phyloP scores from a whole-genome alignment of 1,139 yeast genomes.

The Candida sp. region DNA sequence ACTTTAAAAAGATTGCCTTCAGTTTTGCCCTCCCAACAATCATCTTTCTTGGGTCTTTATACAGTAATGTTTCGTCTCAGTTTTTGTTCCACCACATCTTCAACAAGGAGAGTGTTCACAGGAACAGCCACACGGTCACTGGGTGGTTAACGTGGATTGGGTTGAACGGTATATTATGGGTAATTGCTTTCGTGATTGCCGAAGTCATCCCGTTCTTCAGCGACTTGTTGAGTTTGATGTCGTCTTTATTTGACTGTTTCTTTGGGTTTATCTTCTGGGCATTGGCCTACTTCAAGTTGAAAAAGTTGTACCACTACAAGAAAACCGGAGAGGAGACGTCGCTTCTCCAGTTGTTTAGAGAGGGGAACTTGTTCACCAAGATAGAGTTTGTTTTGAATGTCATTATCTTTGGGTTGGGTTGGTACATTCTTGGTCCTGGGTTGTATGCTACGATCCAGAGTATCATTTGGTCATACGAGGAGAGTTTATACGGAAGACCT shows the following conservation, averaged over 20 bases:
- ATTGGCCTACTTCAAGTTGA: constrained; percentile 54
- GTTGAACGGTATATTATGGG: constrained; percentile 50
- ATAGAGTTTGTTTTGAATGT: constrained; percentile 39
- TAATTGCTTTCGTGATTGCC: constrained; percentile 59
- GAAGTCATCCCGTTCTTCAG: constrained; percentile 69
- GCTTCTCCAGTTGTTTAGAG: constrained; percentile 19
- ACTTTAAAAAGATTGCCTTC: constrained; percentile 57
- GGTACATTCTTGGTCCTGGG: constrained; percentile 64
- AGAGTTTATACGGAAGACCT: constrained; percentile 51
- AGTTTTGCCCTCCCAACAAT: constrained; percentile 67
- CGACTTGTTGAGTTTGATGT: constrained; percentile 61
- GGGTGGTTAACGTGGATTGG: constrained; percentile 61
- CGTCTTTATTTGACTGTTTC: constrained; percentile 69
- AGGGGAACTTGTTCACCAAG: constrained; percentile 24
- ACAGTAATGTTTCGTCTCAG: constrained; percentile 57
- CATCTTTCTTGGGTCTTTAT: constrained; percentile 58
- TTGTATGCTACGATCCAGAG: constrained; percentile 58
- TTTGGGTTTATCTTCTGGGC: constrained; percentile 72
- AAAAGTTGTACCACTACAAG: constrained; percentile 22
- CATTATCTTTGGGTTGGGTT: constrained; percentile 46
- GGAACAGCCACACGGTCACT: constrained; percentile 48
- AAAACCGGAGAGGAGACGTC: constrained; percentile 22
- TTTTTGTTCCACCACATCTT: constrained; percentile 53
- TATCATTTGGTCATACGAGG: constrained; percentile 51
- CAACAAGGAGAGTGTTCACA: constrained; percentile 42